Evolutionary conservation across 2,329 filamentous ascomycete species (phyloP).

Genomic region (Trichoderma simmonsii): DNA sequence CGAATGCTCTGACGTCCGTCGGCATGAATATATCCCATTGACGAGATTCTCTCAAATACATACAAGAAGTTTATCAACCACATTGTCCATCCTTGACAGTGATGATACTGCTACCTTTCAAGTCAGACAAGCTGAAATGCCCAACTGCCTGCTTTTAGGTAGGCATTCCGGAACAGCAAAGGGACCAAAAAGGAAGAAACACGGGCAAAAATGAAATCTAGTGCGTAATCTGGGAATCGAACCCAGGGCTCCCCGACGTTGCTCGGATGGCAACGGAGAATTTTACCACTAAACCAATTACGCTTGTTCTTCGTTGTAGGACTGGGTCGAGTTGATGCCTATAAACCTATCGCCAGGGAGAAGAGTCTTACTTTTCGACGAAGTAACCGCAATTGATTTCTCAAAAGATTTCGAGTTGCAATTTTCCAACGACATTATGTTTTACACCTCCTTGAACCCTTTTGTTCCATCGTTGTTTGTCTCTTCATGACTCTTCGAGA

Average conservation of each 20-base stretch:
- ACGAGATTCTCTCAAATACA: neutral
- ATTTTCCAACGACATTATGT: too few species aligned
- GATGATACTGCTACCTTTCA: neutral
- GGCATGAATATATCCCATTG: neutral
- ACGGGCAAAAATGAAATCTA: neutral
- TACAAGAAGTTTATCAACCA: neutral
- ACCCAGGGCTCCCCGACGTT: constrained; percentile 21
- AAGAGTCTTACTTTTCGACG: neutral
- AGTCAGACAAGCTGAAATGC: neutral
- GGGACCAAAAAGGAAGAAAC: neutral
- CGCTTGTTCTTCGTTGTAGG: neutral
- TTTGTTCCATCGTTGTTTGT: neutral
- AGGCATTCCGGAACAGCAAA: neutral
- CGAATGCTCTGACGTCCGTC: neutral
- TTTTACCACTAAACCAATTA: constrained; percentile 22
- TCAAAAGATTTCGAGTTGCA: too few species aligned
- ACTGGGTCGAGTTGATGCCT: rapidly evolving
- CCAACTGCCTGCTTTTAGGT: neutral
- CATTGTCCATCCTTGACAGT: neutral
- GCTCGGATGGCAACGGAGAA: constrained; percentile 20
- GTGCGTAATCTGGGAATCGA: constrained; percentile 21
- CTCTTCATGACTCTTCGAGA: too few species aligned
- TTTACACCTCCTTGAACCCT: neutral
- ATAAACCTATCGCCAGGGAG: neutral
- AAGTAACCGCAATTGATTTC: too few species aligned